Percentiles rank a stretch among this genome's conserved stretches.
Conservation (phyloP, 116 monocot species). For the Iris pallida region DNA sequence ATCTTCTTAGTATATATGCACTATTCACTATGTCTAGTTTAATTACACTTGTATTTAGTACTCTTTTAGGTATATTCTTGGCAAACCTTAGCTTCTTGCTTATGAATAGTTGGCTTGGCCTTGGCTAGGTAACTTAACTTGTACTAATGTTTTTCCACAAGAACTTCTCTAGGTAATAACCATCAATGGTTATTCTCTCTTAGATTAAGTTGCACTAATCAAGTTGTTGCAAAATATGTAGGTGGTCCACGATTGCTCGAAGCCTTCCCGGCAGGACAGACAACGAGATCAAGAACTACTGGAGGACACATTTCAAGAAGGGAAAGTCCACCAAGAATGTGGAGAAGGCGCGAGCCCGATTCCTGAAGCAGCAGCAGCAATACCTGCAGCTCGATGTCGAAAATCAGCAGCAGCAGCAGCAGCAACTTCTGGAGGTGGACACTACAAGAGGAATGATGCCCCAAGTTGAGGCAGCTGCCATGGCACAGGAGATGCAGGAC, state of each 20-base stretch:
- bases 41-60: too few relatives aligned
- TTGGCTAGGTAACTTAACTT: too few relatives aligned
- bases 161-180: too few relatives aligned
- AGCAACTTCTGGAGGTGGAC: neutral
- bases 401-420: slow-evolving; percentile 2
- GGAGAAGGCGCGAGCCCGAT: slow-evolving; percentile 30
- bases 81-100: too few relatives aligned
- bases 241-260: slow-evolving; percentile 72
- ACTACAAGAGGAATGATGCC: slow-evolving; percentile 5
- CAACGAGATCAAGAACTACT: slow-evolving; percentile 87
- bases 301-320: slow-evolving; percentile 82
- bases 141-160: too few relatives aligned
- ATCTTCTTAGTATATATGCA: too few relatives aligned
- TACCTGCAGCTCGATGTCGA: slow-evolving; percentile 10
- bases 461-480: neutral
- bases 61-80: too few relatives aligned
- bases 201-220: too few relatives aligned
- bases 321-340: slow-evolving; percentile 40
- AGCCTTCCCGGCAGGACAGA: slow-evolving; percentile 75
- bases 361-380: slow-evolving; percentile 28
- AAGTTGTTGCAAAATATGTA: neutral
- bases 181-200: too few relatives aligned
- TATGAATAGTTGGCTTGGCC: too few relatives aligned
- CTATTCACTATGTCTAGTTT: too few relatives aligned
- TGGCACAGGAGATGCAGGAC: slow-evolving; percentile 23